Conservation (phyloP, 176 grass and related monocot genomes). For the Oryza coarctata region DNA sequence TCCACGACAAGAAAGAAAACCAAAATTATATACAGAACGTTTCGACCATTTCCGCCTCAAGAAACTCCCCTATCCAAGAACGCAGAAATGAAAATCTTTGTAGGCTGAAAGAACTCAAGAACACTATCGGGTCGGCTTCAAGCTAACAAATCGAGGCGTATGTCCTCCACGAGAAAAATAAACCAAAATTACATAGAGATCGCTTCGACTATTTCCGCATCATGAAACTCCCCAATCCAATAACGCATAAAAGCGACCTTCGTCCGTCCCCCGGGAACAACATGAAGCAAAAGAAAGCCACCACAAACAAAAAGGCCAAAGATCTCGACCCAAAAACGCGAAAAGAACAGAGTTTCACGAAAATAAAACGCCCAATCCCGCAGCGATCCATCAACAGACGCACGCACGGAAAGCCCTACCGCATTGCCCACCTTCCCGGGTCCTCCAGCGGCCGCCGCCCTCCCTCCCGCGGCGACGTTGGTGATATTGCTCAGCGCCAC, state of each 20-base stretch:
- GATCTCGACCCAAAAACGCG: not conserved
- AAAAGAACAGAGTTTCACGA: not conserved
- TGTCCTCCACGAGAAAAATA: not conserved
- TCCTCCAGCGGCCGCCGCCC: not conserved
- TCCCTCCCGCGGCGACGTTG: slow-evolving; percentile 36
- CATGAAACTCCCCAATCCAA: not conserved
- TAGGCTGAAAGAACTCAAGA: not conserved
- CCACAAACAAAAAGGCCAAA: not conserved
- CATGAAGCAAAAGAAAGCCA: not conserved
- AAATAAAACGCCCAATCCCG: not conserved
- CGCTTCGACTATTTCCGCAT: not conserved
- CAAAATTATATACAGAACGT: not conserved
- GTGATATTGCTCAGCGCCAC: slow-evolving; percentile 77
- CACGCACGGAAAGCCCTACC: not conserved
- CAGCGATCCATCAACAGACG: not conserved
- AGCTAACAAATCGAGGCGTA: not conserved
- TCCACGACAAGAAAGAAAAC: not conserved
- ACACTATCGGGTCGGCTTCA: not conserved
- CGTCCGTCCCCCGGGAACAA: slow-evolving; percentile 6
- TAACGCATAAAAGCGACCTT: not conserved
- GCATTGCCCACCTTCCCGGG: slow-evolving; percentile 42
- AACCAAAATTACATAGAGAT: not conserved
- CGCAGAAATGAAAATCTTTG: not conserved
- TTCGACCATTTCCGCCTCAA: not conserved
- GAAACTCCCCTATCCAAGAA: not conserved